Evolutionary conservation across 495 filamentous ascomycete genomes (phyloP), one percentile per base, ranked within the genome.

Genomic region (Xylaria longipes): DNA sequence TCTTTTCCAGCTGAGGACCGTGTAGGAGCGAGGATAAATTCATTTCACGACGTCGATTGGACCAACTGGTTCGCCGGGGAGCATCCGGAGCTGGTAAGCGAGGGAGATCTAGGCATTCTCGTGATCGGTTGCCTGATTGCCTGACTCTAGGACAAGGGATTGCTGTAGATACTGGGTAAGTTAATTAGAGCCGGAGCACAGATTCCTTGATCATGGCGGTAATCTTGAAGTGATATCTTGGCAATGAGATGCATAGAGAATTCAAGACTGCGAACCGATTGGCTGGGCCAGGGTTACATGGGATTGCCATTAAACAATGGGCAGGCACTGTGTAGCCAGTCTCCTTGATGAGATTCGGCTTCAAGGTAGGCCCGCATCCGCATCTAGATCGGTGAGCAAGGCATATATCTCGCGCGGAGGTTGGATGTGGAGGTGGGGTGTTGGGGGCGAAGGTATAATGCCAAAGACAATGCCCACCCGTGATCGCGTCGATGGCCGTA

Each of bases 51-150:
- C 17, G 57, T n/a, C 56, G 15, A 60, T 60, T 60, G 29, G 56
- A n/a, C 56, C 15, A 58, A 33, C 7, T 22, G 0, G 8, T 22
- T n/a, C 31, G 12, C 7, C 31, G 33, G 17, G 57, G 31, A 37
- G 12, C 15, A 14, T 37, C n/a, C 57, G 17, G 33, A 60, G 33
- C 14, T 31, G 33, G 31, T 60, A 60, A 43, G 37, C 35, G 37
- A 43, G 20, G 2, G 22, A 62, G 9, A 9, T 37, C 35, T 2
- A 62, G 35, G 58, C 35, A 43, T 62, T 63, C 60, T 43, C 29
- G 11, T 12, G 57, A 29, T 27, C 22, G 4, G 37, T 43, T 63
- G 60, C 60, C 60, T 63, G 37, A 29, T 43, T 63, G 60, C 60
- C 60, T 63, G 37, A 29, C 31, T 17, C 22, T 29, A 27, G 37